A percentile compares a stretch with the other conserved stretches of the same genome.
Conservation (phyloP, 2,329 filamentous ascomycete genomes). For the Pezizomycotina sp. region DNA sequence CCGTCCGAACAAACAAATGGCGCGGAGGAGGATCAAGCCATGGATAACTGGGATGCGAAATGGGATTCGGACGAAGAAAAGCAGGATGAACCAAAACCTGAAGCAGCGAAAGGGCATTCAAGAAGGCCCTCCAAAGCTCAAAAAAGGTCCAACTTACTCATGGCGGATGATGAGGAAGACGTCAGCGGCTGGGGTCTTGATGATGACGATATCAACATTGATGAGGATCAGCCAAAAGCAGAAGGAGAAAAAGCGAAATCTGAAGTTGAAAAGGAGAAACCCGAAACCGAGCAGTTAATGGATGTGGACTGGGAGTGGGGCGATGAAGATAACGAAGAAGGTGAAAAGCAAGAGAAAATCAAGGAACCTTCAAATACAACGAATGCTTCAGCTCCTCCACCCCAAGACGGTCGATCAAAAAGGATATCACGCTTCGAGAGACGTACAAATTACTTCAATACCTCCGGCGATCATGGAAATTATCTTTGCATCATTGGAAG, state of each 20-base stretch:
- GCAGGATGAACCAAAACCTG: conserved; percentile 36
- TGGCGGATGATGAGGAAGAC: conserved; percentile 31
- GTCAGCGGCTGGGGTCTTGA: conserved; percentile 38
- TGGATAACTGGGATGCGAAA: conserved; percentile 36
- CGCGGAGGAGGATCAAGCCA: conserved; percentile 30
- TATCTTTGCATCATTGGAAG: conserved; percentile 43
- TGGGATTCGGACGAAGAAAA: conserved; percentile 74
- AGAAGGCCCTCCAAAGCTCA: neutral
- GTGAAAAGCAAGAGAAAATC: conserved; percentile 12
- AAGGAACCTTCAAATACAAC: too few species aligned
- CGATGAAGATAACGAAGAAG: conserved; percentile 50
- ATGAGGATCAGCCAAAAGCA: conserved; percentile 30
- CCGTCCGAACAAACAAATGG: conserved; percentile 26
- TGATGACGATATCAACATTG: conserved; percentile 26
- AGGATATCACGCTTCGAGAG: conserved; percentile 63
- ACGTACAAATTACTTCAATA: conserved; percentile 79
- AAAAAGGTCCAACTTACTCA: conserved; percentile 5
- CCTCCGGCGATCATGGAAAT: conserved; percentile 60
- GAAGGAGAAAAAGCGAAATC: conserved; percentile 15
- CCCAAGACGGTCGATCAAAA: conserved; percentile 22
- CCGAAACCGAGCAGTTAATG: conserved; percentile 7
- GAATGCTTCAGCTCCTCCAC: conserved; percentile 19
- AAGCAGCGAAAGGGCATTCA: conserved; percentile 1
- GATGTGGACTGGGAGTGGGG: conserved; percentile 63
- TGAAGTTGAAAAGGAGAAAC: conserved; percentile 20